Evolutionary conservation across 2,329 filamentous ascomycete genomes (phyloP), one percentile per base, ranked within the genome.

Genomic region (Pseudogymnoascus destructans): DNA sequence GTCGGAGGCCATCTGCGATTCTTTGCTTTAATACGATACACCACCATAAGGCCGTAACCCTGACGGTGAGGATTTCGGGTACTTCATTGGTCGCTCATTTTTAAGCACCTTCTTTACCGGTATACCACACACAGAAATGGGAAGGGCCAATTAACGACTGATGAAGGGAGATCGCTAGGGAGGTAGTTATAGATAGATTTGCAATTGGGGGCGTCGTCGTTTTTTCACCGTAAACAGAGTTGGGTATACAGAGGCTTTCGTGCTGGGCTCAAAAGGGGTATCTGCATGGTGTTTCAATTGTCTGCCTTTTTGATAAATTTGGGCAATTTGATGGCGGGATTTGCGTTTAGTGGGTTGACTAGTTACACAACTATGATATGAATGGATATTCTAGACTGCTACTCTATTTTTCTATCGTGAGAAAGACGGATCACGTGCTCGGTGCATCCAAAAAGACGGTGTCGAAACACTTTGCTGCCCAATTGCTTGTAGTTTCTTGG

Each of bases 11-110:
- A 30, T 49, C 23, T 52, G 46, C 46, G 46, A 52, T 52, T 52
- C 46, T 52, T 49, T 52, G 46, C 46, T 52, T 52, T 52, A 52
- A 52, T 52, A 52, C 46, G 23, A 52, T 52, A 52, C 25, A 52
- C 46, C 25, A 52, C 46, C 46, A 52, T 52, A 30, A 52, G 30
- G 10, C 46, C 46, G 46, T 10, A 30, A 30, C 46, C 17, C 46
- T 52, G 23, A 30, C 25, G 46, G 46, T 30, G 25, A 30, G 25
- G 46, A 30, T 52, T 30, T 30, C 23, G 46, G 46, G 23, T 52
- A 25, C 30, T 52, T 52, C 46, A 30, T 30, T 52, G 46, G 46
- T 52, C 46, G n/a, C 46, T 52, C 46, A 11, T 52, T 46, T 49
- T 23, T 11, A n/a, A 25, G 13, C 42, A 49, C 42, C 21, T 49